phyloP scores from a whole-genome alignment of 441 rosid species.

The Capsella rubella region DNA sequence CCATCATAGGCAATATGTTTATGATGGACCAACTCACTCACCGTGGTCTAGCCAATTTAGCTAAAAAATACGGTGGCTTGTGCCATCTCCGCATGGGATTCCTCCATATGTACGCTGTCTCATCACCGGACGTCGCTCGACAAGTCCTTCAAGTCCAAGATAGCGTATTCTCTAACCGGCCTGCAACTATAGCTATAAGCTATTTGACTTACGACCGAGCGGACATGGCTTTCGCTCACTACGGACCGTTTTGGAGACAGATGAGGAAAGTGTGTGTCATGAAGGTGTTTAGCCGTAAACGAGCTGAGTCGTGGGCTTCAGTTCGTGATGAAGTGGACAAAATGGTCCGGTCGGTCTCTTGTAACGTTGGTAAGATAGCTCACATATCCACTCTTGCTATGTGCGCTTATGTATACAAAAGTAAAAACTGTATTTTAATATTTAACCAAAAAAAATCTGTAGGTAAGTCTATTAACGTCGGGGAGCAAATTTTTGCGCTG shows the following conservation, averaged over 20 bases:
- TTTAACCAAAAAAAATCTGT: slow-evolving; percentile 7
- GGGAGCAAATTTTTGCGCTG: slow-evolving; percentile 71
- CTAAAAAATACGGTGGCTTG: slow-evolving; percentile 74
- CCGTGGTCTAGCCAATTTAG: slow-evolving; percentile 78
- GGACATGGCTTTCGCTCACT: slow-evolving; percentile 96
- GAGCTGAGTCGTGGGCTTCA: slow-evolving; percentile 95
- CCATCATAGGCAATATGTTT: slow-evolving; percentile 86
- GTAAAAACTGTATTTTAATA: slow-evolving; percentile 16
- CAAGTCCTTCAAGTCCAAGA: slow-evolving; percentile 92
- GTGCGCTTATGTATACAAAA: neutral
- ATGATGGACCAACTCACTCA: slow-evolving; percentile 94
- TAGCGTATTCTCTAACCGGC: slow-evolving; percentile 80
- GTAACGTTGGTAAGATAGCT: slow-evolving; percentile 52
- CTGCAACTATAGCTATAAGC: slow-evolving; percentile 79
- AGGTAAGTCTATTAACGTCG: slow-evolving; percentile 61
- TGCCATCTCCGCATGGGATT: slow-evolving; percentile 81
- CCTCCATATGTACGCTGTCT: slow-evolving; percentile 73
- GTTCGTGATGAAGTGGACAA: slow-evolving; percentile 84
- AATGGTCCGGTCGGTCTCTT: slow-evolving; percentile 51
- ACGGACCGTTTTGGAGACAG: slow-evolving; percentile 98
- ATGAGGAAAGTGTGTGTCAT: slow-evolving; percentile 93
- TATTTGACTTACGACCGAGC: slow-evolving; percentile 90
- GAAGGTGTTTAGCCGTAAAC: slow-evolving; percentile 87
- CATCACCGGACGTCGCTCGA: slow-evolving; percentile 74
- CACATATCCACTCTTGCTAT: neutral